Evolutionary conservation across 805 yeast genomes (phyloP).

Genomic region (Metschnikowia cubensis): DNA sequence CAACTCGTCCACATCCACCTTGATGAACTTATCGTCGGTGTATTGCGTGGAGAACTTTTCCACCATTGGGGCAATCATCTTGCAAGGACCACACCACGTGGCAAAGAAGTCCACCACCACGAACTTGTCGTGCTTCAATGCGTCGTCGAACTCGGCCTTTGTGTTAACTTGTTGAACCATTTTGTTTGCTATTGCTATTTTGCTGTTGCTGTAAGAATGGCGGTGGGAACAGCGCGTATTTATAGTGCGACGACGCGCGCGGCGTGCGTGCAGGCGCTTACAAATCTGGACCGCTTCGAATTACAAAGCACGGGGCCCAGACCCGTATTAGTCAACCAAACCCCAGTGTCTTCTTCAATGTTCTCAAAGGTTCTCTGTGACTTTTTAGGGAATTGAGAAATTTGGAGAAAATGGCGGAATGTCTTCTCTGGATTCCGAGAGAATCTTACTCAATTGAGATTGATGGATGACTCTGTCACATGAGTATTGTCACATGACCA

Average conservation of each 20-base stretch:
- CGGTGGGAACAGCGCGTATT: background rate
- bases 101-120: slow-evolving; percentile 96
- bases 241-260: background rate
- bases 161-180: slow-evolving; percentile 37
- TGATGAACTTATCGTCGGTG: slow-evolving; percentile 69
- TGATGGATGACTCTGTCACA: no score
- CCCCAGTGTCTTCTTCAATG: no score
- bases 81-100: slow-evolving; percentile 99
- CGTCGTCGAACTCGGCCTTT: slow-evolving; percentile 59
- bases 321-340: no score
- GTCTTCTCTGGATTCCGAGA: no score
- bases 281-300: background rate
- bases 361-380: no score
- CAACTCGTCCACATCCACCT: slow-evolving; percentile 88
- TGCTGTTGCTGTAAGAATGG: no score
- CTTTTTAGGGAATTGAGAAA: no score
- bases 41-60: slow-evolving; percentile 74
- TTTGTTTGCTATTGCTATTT: slow-evolving; percentile 6
- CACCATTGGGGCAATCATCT: slow-evolving; percentile 91
- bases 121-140: slow-evolving; percentile 59
- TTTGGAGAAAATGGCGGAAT: no score
- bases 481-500: no score
- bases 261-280: slow-evolving; percentile 1
- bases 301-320: background rate
- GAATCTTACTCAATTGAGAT: no score